Percentiles rank a stretch among this genome's conserved stretches.
Evolutionary conservation across 805 yeast species (phyloP).

Genomic region (Barnettozyma populi): DNA sequence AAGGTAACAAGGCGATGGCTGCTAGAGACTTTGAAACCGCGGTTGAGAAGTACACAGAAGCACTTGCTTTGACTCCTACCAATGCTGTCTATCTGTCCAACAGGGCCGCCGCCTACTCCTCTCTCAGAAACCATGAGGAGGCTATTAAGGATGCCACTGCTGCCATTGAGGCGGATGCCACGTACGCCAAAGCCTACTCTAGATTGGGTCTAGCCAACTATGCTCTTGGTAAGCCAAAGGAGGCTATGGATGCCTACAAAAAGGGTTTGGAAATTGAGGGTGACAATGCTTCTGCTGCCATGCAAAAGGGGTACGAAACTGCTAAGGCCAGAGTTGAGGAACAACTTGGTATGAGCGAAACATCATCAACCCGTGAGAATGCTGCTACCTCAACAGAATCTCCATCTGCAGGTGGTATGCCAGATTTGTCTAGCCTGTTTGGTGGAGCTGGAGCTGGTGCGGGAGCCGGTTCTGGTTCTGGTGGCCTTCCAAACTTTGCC

Average conservation of each 20-base stretch:
- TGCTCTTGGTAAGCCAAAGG: conserved; percentile 91
- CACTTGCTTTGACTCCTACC: conserved; percentile 60
- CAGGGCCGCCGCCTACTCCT: conserved; percentile 95
- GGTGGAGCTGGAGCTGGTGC: conserved; percentile 31
- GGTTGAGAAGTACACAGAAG: conserved; percentile 71
- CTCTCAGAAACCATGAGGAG: conserved; percentile 61
- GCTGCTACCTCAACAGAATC: conserved; percentile 22
- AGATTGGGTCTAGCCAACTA: conserved; percentile 91
- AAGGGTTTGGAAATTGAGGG: conserved; percentile 87
- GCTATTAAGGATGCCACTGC: conserved; percentile 81
- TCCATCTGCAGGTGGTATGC: conserved; percentile 45
- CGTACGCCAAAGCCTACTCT: conserved; percentile 88
- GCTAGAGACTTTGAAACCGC: conserved; percentile 66
- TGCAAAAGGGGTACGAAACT: conserved; percentile 90
- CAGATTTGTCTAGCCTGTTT: conserved; percentile 53
- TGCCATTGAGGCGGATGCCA: conserved; percentile 74
- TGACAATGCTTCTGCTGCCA: conserved; percentile 74
- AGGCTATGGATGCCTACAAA: conserved; percentile 85
- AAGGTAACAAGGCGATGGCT: conserved; percentile 90
- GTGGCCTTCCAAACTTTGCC: conserved; percentile 66
- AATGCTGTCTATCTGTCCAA: conserved; percentile 87
- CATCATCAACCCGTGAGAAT: conserved; percentile 17
- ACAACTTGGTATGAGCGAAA: conserved; percentile 43
- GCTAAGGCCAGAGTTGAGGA: conserved; percentile 85
- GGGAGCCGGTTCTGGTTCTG: conserved; percentile 55